Conservation (phyloP, 345 rosid species). For the Melastoma malabathricum region DNA sequence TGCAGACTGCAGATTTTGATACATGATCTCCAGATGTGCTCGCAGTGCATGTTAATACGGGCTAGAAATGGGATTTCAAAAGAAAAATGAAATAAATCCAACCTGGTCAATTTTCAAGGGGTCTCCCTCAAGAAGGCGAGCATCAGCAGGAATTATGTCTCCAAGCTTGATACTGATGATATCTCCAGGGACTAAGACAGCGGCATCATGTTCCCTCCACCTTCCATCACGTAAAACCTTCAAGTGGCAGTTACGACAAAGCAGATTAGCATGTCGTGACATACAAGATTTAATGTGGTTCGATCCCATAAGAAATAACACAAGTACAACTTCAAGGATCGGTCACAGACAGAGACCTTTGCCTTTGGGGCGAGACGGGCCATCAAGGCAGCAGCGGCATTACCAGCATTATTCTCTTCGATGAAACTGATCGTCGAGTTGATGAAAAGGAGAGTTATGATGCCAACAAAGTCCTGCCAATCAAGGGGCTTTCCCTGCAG, state of each 20-base stretch:
- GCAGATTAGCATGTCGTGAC: not conserved
- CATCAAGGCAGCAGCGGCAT: slow-evolving; percentile 98
- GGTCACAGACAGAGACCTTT: slow-evolving; percentile 38
- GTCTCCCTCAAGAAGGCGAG: slow-evolving; percentile 90
- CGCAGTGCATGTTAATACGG: not conserved
- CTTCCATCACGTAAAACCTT: slow-evolving; percentile 92
- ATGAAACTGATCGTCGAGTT: slow-evolving; percentile 94
- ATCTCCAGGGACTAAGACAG: slow-evolving; percentile 88
- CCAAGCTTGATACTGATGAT: slow-evolving; percentile 83
- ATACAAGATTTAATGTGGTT: not conserved
- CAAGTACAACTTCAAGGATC: not conserved
- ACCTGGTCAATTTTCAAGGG: slow-evolving; percentile 97
- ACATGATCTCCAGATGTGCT: not conserved
- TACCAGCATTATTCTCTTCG: slow-evolving; percentile 95
- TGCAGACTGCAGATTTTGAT: slow-evolving; percentile 51
- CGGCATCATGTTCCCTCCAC: slow-evolving; percentile 92
- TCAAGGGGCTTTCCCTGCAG: slow-evolving; percentile 89
- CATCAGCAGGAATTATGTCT: slow-evolving; percentile 96
- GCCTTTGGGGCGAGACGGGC: slow-evolving; percentile 96
- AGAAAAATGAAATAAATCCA: slow-evolving; percentile 3
- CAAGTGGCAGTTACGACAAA: not conserved
- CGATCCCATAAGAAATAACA: not conserved
- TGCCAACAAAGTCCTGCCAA: slow-evolving; percentile 97
- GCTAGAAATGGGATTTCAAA: not conserved
- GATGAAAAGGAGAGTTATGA: slow-evolving; percentile 70